These are phyloP conservation scores for Alternaria arborescens DNA, from an alignment of 2,329 filamentous ascomycete genomes.

Conservation along the genomic window DNA sequence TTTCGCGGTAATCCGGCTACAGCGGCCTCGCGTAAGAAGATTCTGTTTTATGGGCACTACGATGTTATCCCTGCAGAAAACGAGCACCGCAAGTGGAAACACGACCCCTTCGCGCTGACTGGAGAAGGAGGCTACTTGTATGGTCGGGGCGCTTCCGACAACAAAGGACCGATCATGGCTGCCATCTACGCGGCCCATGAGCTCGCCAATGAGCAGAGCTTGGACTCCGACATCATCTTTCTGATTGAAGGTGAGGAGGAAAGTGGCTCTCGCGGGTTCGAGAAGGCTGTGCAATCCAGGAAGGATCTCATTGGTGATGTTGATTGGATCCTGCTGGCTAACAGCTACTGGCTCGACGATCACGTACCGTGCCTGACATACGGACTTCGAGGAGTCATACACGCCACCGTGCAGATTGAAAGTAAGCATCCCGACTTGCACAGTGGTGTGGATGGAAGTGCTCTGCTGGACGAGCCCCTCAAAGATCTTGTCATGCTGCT, in stretches of 20 bases:
- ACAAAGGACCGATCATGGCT: conserved; percentile 95
- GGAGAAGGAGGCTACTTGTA: conserved; percentile 94
- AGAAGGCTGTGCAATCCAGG: conserved; percentile 79
- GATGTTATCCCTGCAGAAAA: conserved; percentile 93
- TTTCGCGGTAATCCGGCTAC: conserved; percentile 80
- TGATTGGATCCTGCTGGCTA: conserved; percentile 93
- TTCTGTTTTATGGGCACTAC: conserved; percentile 98
- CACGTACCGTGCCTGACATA: conserved; percentile 96
- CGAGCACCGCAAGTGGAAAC: conserved; percentile 81
- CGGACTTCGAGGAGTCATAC: conserved; percentile 89
- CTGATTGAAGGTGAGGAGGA: conserved; percentile 98
- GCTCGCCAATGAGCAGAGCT: conserved; percentile 79
- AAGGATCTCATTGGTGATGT: conserved; percentile 87
- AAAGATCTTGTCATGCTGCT: conserved; percentile 89
- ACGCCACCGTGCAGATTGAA: conserved; percentile 88
- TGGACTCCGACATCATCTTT: conserved; percentile 90
- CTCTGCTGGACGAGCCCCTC: conserved; percentile 86
- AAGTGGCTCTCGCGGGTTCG: conserved; percentile 89
- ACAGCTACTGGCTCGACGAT: conserved; percentile 98
- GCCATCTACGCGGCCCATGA: conserved; percentile 94
- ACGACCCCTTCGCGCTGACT: conserved; percentile 87
- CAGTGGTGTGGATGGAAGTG: conserved; percentile 94
- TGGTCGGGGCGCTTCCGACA: conserved; percentile 94
- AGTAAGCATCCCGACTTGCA: conserved; percentile 89
- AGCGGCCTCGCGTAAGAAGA: conserved; percentile 75